These are phyloP conservation scores for Penicillium sclerotigenum DNA, from an alignment of 2,329 filamentous ascomycete species.

Conservation along the genomic window DNA sequence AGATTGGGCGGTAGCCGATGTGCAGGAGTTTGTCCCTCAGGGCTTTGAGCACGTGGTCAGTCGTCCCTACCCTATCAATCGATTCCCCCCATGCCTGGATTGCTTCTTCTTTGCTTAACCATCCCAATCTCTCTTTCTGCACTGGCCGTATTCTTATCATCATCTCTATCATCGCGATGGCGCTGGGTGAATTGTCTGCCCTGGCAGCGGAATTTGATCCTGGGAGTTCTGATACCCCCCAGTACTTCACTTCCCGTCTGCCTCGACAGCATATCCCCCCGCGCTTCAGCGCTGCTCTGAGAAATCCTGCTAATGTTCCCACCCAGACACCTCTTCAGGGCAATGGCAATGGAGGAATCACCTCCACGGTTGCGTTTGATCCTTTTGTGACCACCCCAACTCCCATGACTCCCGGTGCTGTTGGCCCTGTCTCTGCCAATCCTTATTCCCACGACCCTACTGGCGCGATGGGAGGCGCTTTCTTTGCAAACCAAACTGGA, in stretches of 20 bases:
- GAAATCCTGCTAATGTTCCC: conserved; percentile 16
- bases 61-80: neutral
- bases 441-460: conserved; percentile 73
- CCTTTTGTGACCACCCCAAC: conserved; percentile 62
- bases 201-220: neutral
- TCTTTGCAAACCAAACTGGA: conserved; percentile 59
- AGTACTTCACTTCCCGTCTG: neutral
- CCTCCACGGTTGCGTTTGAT: conserved; percentile 56
- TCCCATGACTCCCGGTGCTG: conserved; percentile 48
- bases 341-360: conserved; percentile 51
- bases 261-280: neutral
- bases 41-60: conserved; percentile 53
- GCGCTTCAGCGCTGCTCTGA: neutral
- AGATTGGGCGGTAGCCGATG: conserved; percentile 46
- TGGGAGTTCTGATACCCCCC: neutral
- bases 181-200: neutral
- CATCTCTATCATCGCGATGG: neutral
- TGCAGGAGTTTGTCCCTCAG: conserved; percentile 54
- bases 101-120: neutral
- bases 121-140: neutral
- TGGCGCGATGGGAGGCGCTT: conserved; percentile 58
- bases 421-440: conserved; percentile 56
- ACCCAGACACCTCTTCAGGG: conserved; percentile 37
- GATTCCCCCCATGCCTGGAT: neutral
- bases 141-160: neutral